Evolutionary conservation across 495 filamentous ascomycete genomes (phyloP), one percentile per base, ranked within the genome.

Genomic region (Penicillium dipodomyicola): DNA sequence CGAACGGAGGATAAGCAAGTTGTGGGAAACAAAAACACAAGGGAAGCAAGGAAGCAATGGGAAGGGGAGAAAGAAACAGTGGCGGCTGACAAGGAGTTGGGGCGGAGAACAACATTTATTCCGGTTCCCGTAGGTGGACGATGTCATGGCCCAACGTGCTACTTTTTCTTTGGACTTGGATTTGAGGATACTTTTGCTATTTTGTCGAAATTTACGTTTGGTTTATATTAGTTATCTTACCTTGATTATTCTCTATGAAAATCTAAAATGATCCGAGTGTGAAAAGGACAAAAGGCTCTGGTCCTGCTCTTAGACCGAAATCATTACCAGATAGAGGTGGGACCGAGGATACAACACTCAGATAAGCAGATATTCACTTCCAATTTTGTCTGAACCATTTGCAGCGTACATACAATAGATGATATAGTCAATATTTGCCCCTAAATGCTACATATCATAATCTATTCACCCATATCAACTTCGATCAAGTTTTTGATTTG

Each of bases 31-130:
- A 49, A 47, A 52, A n/a, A 49, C 17, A 33, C 20, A 33, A 32
- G 40, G n/a, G 48, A 63, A 55, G 60, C 60, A 65, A 67, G 65
- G 63, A 61, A 55, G 61, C 56, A 27, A 54, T 61, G 59, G 57
- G 53, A 48, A 57, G 52, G 61, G 65, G 57, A 60, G 56, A 62
- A 62, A 58, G 56, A 54, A 55, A 58, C 49, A 63, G 73, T 73
- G 73, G 73, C 70, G 73, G 72, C 70, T 71, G 67, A 70, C 67
- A 67, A 71, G 68, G 68, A 64, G 65, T 67, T 69, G 65, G 65
- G 69, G 71, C 67, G 69, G 69, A 75, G 70, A 65, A 68, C 66
- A 65, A 67, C 61, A 67, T 68, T 61, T 60, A 53, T 63, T 65
- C 58, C 63, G 68, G 67, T 60, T 51, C 61, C 58, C 59, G 63